Base-by-base conservation (phyloP, 106 monocot genomes). In the Allium fistulosum region DNA sequence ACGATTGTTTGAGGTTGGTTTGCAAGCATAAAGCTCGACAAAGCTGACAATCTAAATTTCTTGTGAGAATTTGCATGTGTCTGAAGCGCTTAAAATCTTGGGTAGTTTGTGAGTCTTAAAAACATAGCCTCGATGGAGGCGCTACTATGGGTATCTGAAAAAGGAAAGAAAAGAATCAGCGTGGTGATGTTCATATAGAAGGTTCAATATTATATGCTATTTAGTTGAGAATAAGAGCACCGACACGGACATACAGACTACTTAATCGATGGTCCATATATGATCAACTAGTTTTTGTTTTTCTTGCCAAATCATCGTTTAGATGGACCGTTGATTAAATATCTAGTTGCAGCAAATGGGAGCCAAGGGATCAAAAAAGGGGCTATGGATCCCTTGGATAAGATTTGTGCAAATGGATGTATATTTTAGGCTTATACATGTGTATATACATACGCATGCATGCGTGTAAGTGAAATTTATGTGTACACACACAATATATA, bases 81-180 rank as follows among this genome's bases (percentile, higher is more conserved):
- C 37, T 2, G 5, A 37, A 37, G 37, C 37, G 5, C 37, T 5
- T 37, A 37, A 37, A 37, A 37, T 37, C 37, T 37, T 37, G 37
- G 37, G 2, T 37, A 37, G 37, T 0, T 2, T 4, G 37, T 5
- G 4, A 37, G 37, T 37, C 11, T 62, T 45, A 62, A 13, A 37
- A 7, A 62, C 61, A 62, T 17, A 62, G 46, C 22, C 64, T 64
- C 48, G 10, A 16, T 48, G 64, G 64, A 47, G 64, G 64, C 45
- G 64, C 64, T 64, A 64, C 64, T 17, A 48, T 64, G 64, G 64
- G 64, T n/a, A 64, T 64, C 64, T 64, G 64, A 48, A 48, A 22
- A 64, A 64, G 45, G 8, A 27, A 17, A 8, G 17, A 48, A 2
- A 64, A 64, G 0, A 27, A 64, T 16, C 8, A 7, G 27, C 37